Base-by-base conservation (phyloP, 306 rosid genomes). In the Canavalia ensiformis region DNA sequence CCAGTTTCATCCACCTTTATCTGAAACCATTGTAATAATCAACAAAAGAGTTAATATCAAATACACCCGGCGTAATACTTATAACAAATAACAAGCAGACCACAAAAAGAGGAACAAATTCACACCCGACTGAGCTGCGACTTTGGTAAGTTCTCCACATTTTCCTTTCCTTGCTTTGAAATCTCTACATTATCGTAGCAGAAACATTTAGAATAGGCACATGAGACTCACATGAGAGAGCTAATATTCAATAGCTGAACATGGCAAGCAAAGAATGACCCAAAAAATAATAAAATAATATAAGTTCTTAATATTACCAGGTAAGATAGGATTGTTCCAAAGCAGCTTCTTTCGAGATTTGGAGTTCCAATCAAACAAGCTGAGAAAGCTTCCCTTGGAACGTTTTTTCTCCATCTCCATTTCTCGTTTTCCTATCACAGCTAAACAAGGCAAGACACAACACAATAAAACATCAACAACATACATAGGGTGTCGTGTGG, bases 301-400 rank as follows among this genome's bases (percentile, higher is more conserved):
- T 57, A 1, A 58, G 0, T 6, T 8, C 7, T 7, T 30, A 77
- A 50, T n/a, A 29, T 54, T 84, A 95, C 97, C 95, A 58, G 88
- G 81, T 77, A 89, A 79, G 39, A 71, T 89, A 6, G 88, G 81
- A 64, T 47, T 80, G 62, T 84, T 85, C 34, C 80, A 58, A 75
- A 84, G 72, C 29, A 91, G 87, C 87, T 92, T 93, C 90, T 91
- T 95, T 59, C 93, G 84, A 86, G 99, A 93, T 91, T 93, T 95
- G 7, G 91, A 90, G 84, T 93, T 93, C 99, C 99, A 93, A 83
- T 95, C 97, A 86, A 93, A 92, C 84, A 95, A 85, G 86, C 88
- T 90, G 74, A 95, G 88, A 84, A 95, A 91, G 66, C 99, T 91
- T 80, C 97, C 99, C 76, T 87, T 95, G 4, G 95, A 90, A 79